These are phyloP conservation scores for Nicotiana attenuata DNA, from an alignment of 257 asterid species.

Conservation along the genomic window DNA sequence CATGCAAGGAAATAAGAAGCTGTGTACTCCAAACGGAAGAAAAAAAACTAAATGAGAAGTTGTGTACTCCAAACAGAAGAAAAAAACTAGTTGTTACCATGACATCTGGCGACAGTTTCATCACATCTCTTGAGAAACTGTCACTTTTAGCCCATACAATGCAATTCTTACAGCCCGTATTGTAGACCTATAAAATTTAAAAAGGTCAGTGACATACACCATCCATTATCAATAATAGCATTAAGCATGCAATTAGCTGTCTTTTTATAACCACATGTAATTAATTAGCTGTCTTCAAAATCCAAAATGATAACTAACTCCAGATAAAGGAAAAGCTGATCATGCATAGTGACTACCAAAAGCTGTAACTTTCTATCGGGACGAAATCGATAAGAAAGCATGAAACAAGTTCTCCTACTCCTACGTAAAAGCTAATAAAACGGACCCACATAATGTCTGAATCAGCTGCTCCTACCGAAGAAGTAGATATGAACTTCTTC, in stretches of 20 bases:
- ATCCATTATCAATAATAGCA: not conserved
- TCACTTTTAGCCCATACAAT: conserved; percentile 97
- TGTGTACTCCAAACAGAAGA: not conserved
- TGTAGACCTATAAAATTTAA: conserved; percentile 52
- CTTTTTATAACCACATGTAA: not conserved
- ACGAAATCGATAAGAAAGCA: not conserved
- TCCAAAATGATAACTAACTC: not conserved
- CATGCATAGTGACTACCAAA: not conserved
- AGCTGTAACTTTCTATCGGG: not conserved
- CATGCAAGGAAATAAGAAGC: not conserved
- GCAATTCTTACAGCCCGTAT: conserved; percentile 65
- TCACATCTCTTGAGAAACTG: conserved; percentile 70
- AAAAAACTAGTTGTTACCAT: conserved; percentile 38
- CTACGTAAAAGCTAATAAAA: not conserved
- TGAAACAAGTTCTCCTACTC: not conserved
- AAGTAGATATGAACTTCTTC: not conserved
- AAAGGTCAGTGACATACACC: not conserved
- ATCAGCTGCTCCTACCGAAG: not conserved
- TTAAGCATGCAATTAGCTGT: not conserved
- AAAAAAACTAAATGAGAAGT: not conserved
- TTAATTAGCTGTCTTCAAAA: not conserved
- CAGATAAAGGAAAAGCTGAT: not conserved
- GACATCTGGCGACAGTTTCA: conserved; percentile 47
- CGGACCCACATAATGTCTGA: not conserved
- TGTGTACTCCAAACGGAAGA: not conserved